Evolutionary conservation across 1,284 basidiomycete genomes (phyloP), one percentile per base, ranked within the genome.

Genomic region (Kalmanozyma brasiliensis): DNA sequence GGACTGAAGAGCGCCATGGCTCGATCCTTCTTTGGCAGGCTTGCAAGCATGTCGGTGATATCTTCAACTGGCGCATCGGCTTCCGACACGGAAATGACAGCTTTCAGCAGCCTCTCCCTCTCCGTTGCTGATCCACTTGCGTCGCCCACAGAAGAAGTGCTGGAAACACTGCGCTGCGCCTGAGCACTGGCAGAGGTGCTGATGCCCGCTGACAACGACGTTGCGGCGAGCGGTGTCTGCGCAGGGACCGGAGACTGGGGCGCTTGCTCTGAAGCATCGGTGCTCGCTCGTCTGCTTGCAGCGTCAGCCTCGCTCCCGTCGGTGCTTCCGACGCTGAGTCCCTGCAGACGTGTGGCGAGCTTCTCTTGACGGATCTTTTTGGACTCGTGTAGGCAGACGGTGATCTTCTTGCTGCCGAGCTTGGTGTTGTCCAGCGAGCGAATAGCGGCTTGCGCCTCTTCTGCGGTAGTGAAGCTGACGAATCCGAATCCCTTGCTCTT

Each of bases 401-500:
- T 90, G 49, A 94, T 86, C 57, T 90, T 87, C 80, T 93, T 93
- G 20, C 85, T 84, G 20, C 72, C 66, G 16, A 77, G 37, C 51
- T 55, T 57, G 17, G 51, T 52, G 24, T 65, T 63, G 60, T 79
- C 71, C 92, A 94, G 93, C 2, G 85, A 86, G 49, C 88, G 87
- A 84, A 93, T 83, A 0, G 92, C 92, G 7, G 86, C 85, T 20
- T 85, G 62, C 33, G 93, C 92, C 89, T 77, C 73, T 16, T 75
- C 75, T 3, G 77, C 56, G 8, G 40, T 53, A 13, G 61, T 69
- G 71, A 80, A 97, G 23, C 91, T 92, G 56, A 97, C 94, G 78
- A 97, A 98, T n/a, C 94, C 94, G 79, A 95, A 97, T 6, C 93
- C 93, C 56, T 92, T 89, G 81, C 90, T 92, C 51, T 90, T 88